Evolutionary conservation across 768 basidiomycete species (phyloP), one percentile per base, ranked within the genome.

Genomic region (Xerocomellus amylosporus): DNA sequence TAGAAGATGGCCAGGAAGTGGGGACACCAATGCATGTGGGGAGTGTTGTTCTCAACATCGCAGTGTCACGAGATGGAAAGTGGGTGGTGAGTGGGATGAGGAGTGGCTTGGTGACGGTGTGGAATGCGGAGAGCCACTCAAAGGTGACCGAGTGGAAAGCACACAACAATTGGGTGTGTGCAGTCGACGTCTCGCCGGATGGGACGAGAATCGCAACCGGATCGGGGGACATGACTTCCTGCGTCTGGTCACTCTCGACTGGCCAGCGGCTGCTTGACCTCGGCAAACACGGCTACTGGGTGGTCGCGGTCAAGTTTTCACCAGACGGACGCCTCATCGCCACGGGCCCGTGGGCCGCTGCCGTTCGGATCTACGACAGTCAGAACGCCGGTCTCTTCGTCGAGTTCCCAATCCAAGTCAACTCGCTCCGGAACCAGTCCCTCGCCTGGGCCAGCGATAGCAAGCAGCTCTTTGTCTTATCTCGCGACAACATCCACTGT

Each of bases 101-200:
- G 0, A 20, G 14, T 12, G 55, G 51, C 9, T 4, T n/a, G 41
- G 38, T 48, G 14, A 31, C 3, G 2, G 51, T 56, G 15, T 53
- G 55, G 55, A 17, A 39, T 31, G 40, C 26, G 8, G 34, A 48
- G 31, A 42, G 19, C 12, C 46, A 38, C 36, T 7, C n/a, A 2
- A 36, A 44, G 4, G 33, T 34, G 19, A 2, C 8, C 24, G 34
- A 47, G 4, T 39, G 46, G 9, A 12, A 28, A 8, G 48, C 9
- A 17, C 45, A 53, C 46, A 17, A 2, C 8, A 2, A 10, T 0
- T 2, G 3, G 6, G 54, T 50, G 3, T 1, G 14, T 4, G 30
- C 49, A 1, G 47, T 56, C 1, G 58, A 58, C 20, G 7, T 57
- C 13, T 56, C 45, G 0, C 50, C 42, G 3, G 58, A 58, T 13